phyloP scores from a whole-genome alignment of 2,329 filamentous ascomycete species.

The Fusarium napiforme region DNA sequence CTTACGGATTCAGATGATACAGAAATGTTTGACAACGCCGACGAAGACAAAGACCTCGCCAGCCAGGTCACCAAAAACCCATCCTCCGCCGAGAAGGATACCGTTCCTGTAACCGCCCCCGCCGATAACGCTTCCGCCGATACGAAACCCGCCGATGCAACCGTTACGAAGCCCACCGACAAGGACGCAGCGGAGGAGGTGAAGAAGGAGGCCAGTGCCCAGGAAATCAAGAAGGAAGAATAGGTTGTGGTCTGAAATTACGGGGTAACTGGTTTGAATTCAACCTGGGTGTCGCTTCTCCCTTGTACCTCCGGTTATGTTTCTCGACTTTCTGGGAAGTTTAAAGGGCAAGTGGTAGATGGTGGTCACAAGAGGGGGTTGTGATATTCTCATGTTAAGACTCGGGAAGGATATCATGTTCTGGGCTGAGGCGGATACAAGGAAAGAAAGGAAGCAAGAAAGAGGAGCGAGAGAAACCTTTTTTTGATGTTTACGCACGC shows the following conservation, averaged over 20 bases:
- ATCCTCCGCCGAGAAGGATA: constrained; percentile 43
- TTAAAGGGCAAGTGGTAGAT: constrained; percentile 22
- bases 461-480: constrained; percentile 42
- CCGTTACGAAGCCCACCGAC: constrained; percentile 36
- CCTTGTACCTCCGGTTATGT: constrained; percentile 32
- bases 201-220: constrained; percentile 41
- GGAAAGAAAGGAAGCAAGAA: constrained; percentile 24
- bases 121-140: constrained; percentile 39
- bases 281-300: constrained; percentile 10
- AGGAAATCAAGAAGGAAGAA: constrained; percentile 52
- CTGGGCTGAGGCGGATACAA: constrained; percentile 24
- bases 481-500: constrained; percentile 43
- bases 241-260: constrained; percentile 47
- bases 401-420: constrained; percentile 16
- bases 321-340: constrained; percentile 29
- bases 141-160: constrained; percentile 40
- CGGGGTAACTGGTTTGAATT: constrained; percentile 32
- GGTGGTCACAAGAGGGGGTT: constrained; percentile 29
- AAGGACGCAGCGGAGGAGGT: constrained; percentile 38
- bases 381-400: constrained; percentile 44
- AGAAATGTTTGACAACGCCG: constrained; percentile 90
- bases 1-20: constrained; percentile 88
- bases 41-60: constrained; percentile 86
- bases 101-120: constrained; percentile 37
- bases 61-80: constrained; percentile 79